Percentiles rank a stretch among this genome's conserved stretches.
Evolutionary conservation across 768 basidiomycete genomes (phyloP).

Genomic region (Kwoniella dejecticola): DNA sequence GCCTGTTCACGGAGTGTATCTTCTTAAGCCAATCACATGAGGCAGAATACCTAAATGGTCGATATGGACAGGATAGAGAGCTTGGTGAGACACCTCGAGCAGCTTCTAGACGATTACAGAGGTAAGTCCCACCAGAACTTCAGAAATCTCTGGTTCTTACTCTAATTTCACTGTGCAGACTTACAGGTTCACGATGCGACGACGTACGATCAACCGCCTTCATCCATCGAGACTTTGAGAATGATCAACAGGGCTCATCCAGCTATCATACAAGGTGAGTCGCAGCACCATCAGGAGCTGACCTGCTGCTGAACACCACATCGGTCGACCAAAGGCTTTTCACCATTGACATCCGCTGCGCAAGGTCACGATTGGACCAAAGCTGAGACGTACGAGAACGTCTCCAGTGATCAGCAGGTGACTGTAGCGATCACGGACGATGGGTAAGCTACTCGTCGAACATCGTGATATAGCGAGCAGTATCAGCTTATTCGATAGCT

Average conservation of each 20-base stretch:
- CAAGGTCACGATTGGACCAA: slow-evolving; percentile 65
- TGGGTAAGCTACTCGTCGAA: no score
- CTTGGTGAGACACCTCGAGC: slow-evolving; percentile 11
- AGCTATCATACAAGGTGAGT: slow-evolving; percentile 68
- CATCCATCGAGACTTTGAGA: slow-evolving; percentile 69
- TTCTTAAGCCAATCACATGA: no score
- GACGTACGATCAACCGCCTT: slow-evolving; percentile 62
- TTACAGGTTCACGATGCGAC: slow-evolving; percentile 16
- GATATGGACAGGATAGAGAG: neutral
- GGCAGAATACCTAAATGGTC: no score
- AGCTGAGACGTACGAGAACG: slow-evolving; percentile 58
- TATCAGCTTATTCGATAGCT: slow-evolving; percentile 1
- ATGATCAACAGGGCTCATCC: slow-evolving; percentile 71
- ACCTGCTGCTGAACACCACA: no score
- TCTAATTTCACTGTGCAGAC: slow-evolving; percentile 17
- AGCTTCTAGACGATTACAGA: slow-evolving; percentile 34
- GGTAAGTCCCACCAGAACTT: slow-evolving; percentile 7
- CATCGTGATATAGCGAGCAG: no score
- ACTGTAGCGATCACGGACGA: slow-evolving; percentile 81
- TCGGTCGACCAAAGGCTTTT: no score
- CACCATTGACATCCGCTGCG: slow-evolving; percentile 41
- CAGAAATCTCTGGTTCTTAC: neutral
- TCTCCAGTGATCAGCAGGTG: slow-evolving; percentile 64
- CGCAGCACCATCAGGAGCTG: no score
- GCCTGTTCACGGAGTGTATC: no score